Evolutionary conservation across 2,329 filamentous ascomycete genomes (phyloP).

Genomic region (Fusarium penzigii): DNA sequence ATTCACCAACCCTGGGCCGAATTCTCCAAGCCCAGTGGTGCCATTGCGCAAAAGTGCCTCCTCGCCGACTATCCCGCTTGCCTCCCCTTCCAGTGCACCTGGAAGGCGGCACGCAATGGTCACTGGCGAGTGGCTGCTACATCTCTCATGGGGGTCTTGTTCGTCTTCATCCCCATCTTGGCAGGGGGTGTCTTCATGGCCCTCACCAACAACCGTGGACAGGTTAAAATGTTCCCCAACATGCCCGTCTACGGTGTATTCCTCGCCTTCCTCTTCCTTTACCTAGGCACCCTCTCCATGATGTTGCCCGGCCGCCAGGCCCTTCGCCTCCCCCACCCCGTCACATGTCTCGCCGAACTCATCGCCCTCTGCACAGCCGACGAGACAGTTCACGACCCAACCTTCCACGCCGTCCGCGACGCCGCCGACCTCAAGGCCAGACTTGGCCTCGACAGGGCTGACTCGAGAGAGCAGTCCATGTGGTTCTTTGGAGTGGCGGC

Average conservation of each 20-base stretch:
- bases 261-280: slow-evolving; percentile 72
- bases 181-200: slow-evolving; percentile 74
- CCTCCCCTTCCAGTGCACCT: slow-evolving; percentile 59
- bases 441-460: slow-evolving; percentile 57
- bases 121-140: slow-evolving; percentile 67
- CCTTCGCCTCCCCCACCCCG: slow-evolving; percentile 71
- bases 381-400: slow-evolving; percentile 69
- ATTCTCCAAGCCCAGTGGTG: slow-evolving; percentile 57
- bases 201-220: slow-evolving; percentile 54
- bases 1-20: slow-evolving; percentile 70
- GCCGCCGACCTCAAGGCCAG: slow-evolving; percentile 69
- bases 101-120: slow-evolving; percentile 58
- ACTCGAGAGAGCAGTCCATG: slow-evolving; percentile 47
- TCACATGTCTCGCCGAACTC: slow-evolving; percentile 72
- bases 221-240: slow-evolving; percentile 69
- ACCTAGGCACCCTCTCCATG: slow-evolving; percentile 62
- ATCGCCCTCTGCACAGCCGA: slow-evolving; percentile 76
- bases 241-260: slow-evolving; percentile 72
- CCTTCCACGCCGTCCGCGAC: slow-evolving; percentile 69
- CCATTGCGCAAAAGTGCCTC: slow-evolving; percentile 62
- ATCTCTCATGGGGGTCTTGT: slow-evolving; percentile 60
- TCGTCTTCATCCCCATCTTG: slow-evolving; percentile 65
- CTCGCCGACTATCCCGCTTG: slow-evolving; percentile 71
- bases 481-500: slow-evolving; percentile 52
- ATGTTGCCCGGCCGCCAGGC: slow-evolving; percentile 62